Evolutionary conservation across 768 basidiomycete genomes (phyloP).

Genomic region (Lentinula raphanica): DNA sequence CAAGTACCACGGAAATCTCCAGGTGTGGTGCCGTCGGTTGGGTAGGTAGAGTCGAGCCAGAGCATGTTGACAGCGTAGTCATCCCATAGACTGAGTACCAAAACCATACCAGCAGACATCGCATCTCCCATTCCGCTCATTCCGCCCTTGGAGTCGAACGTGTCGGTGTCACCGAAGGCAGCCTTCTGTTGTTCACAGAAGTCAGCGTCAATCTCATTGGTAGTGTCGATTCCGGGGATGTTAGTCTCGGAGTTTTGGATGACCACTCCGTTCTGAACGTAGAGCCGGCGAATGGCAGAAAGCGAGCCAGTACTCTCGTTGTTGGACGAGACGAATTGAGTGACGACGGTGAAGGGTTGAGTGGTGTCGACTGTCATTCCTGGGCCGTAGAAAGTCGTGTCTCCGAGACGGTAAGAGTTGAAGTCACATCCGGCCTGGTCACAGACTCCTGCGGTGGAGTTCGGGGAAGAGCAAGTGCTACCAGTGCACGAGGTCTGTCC

Average conservation of each 20-base stretch:
- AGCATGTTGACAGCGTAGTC: conserved; percentile 52
- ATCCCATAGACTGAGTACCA: conserved; percentile 42
- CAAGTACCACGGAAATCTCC: conserved; percentile 49
- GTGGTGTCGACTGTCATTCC: conserved; percentile 34
- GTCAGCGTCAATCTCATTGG: conserved; percentile 33
- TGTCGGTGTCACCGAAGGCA: conserved; percentile 32
- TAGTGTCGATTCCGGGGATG: conserved; percentile 27
- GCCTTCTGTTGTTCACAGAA: conserved; percentile 30
- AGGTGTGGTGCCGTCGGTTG: conserved; percentile 26
- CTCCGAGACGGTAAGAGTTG: conserved; percentile 43
- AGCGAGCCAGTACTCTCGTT: conserved; percentile 32
- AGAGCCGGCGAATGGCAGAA: conserved; percentile 38
- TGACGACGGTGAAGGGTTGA: conserved; percentile 36
- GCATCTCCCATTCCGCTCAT: conserved; percentile 18
- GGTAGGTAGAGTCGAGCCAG: conserved; percentile 53
- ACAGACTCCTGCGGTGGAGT: conserved; percentile 28
- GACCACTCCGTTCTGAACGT: conserved; percentile 39
- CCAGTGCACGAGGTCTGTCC: conserved; percentile 33
- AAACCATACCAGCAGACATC: conserved; percentile 26
- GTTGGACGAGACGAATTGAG: conserved; percentile 39
- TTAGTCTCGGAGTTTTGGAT: conserved; percentile 34
- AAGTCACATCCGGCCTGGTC: conserved; percentile 42
- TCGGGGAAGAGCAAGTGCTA: conserved; percentile 21
- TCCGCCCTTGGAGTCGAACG: conserved; percentile 29
- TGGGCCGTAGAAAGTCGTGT: conserved; percentile 32